Evolutionary conservation across 192 early-diverging fungal genomes (phyloP).

Genomic region (Entomortierella lignicola): DNA sequence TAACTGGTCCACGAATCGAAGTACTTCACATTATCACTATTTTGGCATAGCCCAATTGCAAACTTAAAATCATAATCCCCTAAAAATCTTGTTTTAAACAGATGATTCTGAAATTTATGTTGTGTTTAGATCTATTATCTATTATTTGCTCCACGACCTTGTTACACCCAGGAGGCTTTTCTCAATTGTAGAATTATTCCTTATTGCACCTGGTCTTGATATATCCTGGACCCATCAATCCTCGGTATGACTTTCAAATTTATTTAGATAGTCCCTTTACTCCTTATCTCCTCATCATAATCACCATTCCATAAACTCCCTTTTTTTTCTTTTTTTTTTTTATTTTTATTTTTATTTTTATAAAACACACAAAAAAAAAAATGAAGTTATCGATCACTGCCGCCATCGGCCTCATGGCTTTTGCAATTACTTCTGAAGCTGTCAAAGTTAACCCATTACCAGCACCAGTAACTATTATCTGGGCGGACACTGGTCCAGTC

Average conservation of each 20-base stretch:
- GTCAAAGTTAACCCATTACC: conserved; percentile 60
- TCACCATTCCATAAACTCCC: not conserved
- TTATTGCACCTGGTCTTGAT: not conserved
- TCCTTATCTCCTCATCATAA: not conserved
- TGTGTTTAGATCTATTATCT: too few relatives aligned
- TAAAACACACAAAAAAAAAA: not conserved
- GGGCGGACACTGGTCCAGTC: conserved; percentile 50
- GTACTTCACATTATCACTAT: too few relatives aligned
- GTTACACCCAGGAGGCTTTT: too few relatives aligned
- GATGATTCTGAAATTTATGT: too few relatives aligned
- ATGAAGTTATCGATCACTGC: conserved; percentile 52
- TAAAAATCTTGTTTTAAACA: too few relatives aligned
- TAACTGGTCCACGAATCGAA: too few relatives aligned
- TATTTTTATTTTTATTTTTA: too few relatives aligned
- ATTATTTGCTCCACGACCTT: too few relatives aligned
- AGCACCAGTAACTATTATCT: conserved; percentile 40
- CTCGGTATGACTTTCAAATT: not conserved
- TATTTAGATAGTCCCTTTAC: too few relatives aligned
- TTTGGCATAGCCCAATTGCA: too few relatives aligned
- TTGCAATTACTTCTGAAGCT: conserved; percentile 39
- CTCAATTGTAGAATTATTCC: not conserved
- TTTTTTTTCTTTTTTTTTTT: not conserved
- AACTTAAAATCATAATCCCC: too few relatives aligned
- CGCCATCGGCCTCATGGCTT: conserved; percentile 54
- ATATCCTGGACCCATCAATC: not conserved